Evolutionary conservation across 2,329 filamentous ascomycete species (phyloP).

Genomic region (Reticulascus tulasneorum): DNA sequence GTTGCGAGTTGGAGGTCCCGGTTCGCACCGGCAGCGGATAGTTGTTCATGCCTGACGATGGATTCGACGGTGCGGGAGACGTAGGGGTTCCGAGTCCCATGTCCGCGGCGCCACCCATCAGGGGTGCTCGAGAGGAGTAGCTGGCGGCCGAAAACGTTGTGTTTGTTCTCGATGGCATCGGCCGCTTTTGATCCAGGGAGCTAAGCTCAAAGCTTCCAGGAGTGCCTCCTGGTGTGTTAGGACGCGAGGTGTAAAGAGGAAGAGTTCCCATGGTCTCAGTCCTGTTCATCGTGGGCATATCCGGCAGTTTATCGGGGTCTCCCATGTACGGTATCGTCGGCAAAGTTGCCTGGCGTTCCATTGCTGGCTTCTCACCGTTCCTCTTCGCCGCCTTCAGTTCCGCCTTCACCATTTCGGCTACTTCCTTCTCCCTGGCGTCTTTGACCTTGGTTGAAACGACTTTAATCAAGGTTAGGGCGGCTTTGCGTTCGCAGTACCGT

Average conservation of each 20-base stretch:
- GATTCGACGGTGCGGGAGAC: slow-evolving; percentile 32
- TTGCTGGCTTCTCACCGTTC: slow-evolving; percentile 43
- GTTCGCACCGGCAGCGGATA: slow-evolving; percentile 27
- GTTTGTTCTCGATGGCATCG: slow-evolving; percentile 39
- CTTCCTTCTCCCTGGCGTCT: slow-evolving; percentile 79
- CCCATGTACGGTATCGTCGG: slow-evolving; percentile 53
- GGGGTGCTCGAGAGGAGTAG: slow-evolving; percentile 60
- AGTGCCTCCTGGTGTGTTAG: slow-evolving; percentile 51
- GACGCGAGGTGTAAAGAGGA: slow-evolving; percentile 58
- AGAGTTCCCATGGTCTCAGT: slow-evolving; percentile 60
- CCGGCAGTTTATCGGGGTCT: slow-evolving; percentile 48
- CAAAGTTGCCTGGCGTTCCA: slow-evolving; percentile 62
- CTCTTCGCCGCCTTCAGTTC: slow-evolving; percentile 49
- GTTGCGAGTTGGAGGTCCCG: slow-evolving; percentile 31
- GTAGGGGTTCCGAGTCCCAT: slow-evolving; percentile 50
- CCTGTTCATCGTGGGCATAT: slow-evolving; percentile 56
- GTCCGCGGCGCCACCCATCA: slow-evolving; percentile 54
- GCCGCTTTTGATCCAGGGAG: slow-evolving; percentile 48
- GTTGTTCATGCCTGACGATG: slow-evolving; percentile 23
- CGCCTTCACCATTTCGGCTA: slow-evolving; percentile 52
- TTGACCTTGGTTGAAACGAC: slow-evolving; percentile 87
- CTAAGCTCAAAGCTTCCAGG: slow-evolving; percentile 49
- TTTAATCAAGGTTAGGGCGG: slow-evolving; percentile 77
- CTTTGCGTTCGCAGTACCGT: slow-evolving; percentile 86
- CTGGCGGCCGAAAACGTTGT: slow-evolving; percentile 58